Evolutionary conservation across 2,329 filamentous ascomycete genomes (phyloP), one percentile per base, ranked within the genome.

Genomic region (Leptoxyphium fumago): DNA sequence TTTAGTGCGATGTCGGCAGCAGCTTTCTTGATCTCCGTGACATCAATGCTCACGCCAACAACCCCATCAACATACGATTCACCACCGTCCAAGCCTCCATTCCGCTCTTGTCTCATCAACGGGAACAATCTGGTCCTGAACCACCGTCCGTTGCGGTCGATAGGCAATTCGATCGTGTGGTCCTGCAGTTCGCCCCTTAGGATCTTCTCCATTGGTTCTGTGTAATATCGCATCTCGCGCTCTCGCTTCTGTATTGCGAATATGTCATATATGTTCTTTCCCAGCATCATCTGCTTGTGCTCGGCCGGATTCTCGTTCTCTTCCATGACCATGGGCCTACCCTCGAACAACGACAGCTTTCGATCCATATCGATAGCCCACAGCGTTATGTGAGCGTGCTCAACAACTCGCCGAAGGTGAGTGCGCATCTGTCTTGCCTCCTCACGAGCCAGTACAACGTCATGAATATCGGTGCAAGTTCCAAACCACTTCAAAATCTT

Each of bases 401-500:
- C 74, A 44, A 88, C 78, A 21, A 88, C 82, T 47, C 77, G 80
- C 8, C 79, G 67, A 0, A 89, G 68, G 55, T 86, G 81, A 53
- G 81, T 75, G n/a, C 78, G 72, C 14, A 74, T 81, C 45, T 77
- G 71, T 48, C 76, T 77, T 13, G 80, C 80, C 41, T 72, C 72
- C 48, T 81, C 69, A 46, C 81, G 78, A 11, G 80, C 74, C 54
- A 82, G 71, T 2, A 87, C 79, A 38, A 78, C 71, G 48, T 87
- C 82, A 55, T 88, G 79, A 14, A 87, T 82, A 50, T 89, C 83
- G 10, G 83, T 87, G 54, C 80, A 86, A 1, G 82, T 86, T 13
- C 82, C 84, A 53, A 84, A 85, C 83, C 83, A 88, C 56, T 83
- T 85, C 46, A 84, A 70, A 41, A 88, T 84, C 40, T 72, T 66